Conservation (phyloP, 2,329 filamentous ascomycete species). For the Aspergillus felis region DNA sequence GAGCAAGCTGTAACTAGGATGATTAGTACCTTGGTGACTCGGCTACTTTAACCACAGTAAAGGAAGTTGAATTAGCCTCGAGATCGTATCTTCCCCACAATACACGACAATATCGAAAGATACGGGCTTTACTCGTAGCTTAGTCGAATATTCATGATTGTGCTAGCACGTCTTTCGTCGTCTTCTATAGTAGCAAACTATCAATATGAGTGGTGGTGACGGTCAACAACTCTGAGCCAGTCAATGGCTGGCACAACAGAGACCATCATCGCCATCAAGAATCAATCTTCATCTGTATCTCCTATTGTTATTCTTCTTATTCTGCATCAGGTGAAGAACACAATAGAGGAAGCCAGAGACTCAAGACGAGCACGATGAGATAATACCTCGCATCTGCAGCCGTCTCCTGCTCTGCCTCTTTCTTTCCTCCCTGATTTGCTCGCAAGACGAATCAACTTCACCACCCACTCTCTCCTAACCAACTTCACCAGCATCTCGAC, state of each 20-base stretch:
- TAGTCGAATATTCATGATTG: background rate
- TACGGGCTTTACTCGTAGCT: background rate
- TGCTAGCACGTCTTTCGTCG: background rate
- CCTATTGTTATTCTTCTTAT: background rate
- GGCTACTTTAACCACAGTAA: background rate
- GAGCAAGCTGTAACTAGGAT: background rate
- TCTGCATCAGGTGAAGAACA: background rate
- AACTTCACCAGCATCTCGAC: background rate
- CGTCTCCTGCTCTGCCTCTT: background rate
- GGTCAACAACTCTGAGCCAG: background rate
- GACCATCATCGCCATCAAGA: background rate
- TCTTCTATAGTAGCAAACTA: background rate
- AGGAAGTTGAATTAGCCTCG: background rate
- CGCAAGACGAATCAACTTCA: background rate
- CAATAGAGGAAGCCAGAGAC: background rate
- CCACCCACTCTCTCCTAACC: background rate
- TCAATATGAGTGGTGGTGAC: background rate
- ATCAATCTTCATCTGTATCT: background rate
- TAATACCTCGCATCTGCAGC: background rate
- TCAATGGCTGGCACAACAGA: background rate
- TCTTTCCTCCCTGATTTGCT: background rate
- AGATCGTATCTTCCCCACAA: conserved; percentile 1
- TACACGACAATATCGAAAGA: background rate
- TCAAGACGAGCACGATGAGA: background rate
- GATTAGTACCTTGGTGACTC: background rate